A percentile compares a stretch with the other conserved stretches of the same genome.
Conservation (phyloP, 2,329 filamentous ascomycete genomes). For the Helicocarpus griseus region DNA sequence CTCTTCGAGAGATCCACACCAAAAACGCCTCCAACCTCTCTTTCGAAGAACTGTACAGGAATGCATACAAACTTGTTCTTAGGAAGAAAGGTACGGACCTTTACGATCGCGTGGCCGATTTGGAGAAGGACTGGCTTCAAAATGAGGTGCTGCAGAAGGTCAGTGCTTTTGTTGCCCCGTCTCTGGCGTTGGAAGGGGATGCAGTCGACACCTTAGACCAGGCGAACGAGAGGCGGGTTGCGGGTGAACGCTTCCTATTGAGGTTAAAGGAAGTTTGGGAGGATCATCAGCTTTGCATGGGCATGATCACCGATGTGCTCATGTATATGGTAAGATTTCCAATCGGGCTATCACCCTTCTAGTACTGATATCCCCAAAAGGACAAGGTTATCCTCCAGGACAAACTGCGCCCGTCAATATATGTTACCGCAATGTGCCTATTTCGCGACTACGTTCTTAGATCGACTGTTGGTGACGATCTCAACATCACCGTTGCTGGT, state of each 20-base stretch:
- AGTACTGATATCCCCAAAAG: conserved; percentile 25
- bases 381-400: conserved; percentile 76
- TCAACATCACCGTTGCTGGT: conserved; percentile 49
- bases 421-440: conserved; percentile 71
- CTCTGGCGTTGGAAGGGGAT: conserved; percentile 49
- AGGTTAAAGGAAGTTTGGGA: conserved; percentile 72
- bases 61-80: conserved; percentile 86
- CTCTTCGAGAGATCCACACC: conserved; percentile 78
- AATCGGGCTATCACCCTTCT: not conserved
- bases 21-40: conserved; percentile 84
- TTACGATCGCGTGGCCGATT: conserved; percentile 68
- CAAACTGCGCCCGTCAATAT: conserved; percentile 65
- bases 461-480: conserved; percentile 40
- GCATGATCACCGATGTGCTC: conserved; percentile 90
- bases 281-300: conserved; percentile 85
- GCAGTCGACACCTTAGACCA: conserved; percentile 43
- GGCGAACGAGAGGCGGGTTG: conserved; percentile 66
- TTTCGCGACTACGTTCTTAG: conserved; percentile 80
- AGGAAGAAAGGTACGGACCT: conserved; percentile 75
- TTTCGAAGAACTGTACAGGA: conserved; percentile 91
- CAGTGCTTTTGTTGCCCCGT: conserved; percentile 58
- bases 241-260: conserved; percentile 73
- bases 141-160: conserved; percentile 64
- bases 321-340: conserved; percentile 69
- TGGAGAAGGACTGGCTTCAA: conserved; percentile 74